These are phyloP conservation scores for Kurtzmaniella quercitrusa DNA, from an alignment of 1,139 yeast species.

Conservation along the genomic window DNA sequence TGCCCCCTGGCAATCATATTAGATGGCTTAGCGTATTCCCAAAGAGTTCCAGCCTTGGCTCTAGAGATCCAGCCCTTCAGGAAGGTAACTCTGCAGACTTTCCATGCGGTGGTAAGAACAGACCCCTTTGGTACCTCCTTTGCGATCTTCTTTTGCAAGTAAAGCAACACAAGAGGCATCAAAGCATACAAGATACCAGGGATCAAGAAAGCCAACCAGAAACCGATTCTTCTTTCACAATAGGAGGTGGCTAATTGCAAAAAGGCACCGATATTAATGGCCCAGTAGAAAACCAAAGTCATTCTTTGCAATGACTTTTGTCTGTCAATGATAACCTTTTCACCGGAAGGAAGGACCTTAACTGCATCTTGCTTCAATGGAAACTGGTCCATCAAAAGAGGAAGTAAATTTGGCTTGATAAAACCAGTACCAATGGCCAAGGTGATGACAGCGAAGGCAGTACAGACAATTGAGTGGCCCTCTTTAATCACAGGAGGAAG, in stretches of 20 bases:
- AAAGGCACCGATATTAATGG: slow-evolving; percentile 78
- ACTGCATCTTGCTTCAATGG: slow-evolving; percentile 55
- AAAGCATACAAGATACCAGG: slow-evolving; percentile 50
- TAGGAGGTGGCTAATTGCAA: slow-evolving; percentile 76
- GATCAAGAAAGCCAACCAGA: slow-evolving; percentile 69
- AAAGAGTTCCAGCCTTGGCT: slow-evolving; percentile 32
- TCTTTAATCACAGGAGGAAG: slow-evolving; percentile 32
- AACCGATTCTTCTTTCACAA: slow-evolving; percentile 64
- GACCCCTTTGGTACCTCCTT: slow-evolving; percentile 45
- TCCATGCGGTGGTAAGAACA: slow-evolving; percentile 39
- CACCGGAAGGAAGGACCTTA: slow-evolving; percentile 55
- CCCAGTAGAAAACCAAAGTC: slow-evolving; percentile 73
- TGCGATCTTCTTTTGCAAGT: slow-evolving; percentile 33
- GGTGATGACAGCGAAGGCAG: slow-evolving; percentile 31
- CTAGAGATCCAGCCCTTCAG: slow-evolving; percentile 37
- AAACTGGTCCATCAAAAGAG: slow-evolving; percentile 50
- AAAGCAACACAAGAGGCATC: slow-evolving; percentile 42
- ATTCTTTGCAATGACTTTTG: slow-evolving; percentile 68
- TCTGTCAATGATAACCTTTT: slow-evolving; percentile 67
- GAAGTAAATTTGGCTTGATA: slow-evolving; percentile 48
- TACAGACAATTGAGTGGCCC: slow-evolving; percentile 32
- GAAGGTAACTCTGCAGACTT: slow-evolving; percentile 37
- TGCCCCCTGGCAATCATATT: slow-evolving; percentile 43
- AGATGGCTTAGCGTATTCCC: slow-evolving; percentile 56
- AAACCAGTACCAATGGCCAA: slow-evolving; percentile 47